These are phyloP conservation scores for Fusarium succisae DNA, from an alignment of 2,329 filamentous ascomycete species.

Conservation along the genomic window DNA sequence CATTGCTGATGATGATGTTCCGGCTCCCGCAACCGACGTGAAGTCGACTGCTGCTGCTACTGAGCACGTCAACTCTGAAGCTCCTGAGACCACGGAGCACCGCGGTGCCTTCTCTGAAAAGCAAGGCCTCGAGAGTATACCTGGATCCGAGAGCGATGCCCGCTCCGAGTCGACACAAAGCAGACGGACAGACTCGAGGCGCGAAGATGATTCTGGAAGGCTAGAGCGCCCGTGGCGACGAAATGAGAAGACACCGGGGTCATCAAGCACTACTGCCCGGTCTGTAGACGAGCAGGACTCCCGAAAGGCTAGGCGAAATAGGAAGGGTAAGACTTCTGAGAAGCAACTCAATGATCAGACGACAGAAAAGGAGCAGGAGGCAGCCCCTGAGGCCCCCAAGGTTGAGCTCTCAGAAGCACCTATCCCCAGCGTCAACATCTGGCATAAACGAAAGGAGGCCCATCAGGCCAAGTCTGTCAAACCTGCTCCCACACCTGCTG, in stretches of 20 bases:
- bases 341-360: conserved; percentile 60
- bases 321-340: conserved; percentile 63
- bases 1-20: conserved; percentile 27
- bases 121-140: conserved; percentile 47
- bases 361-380: conserved; percentile 64
- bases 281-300: conserved; percentile 68
- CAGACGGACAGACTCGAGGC: conserved; percentile 46
- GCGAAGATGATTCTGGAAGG: conserved; percentile 51
- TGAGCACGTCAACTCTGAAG: conserved; percentile 43
- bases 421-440: conserved; percentile 85
- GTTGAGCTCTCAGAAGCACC: conserved; percentile 81
- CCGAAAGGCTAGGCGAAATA: conserved; percentile 64
- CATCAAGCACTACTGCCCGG: conserved; percentile 71
- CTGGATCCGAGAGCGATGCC: conserved; percentile 51
- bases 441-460: conserved; percentile 81
- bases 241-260: conserved; percentile 62
- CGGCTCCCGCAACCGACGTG: conserved; percentile 41
- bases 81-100: conserved; percentile 36
- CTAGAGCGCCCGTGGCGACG: conserved; percentile 54
- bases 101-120: conserved; percentile 43
- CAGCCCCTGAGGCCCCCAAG: conserved; percentile 59
- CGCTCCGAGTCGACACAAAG: conserved; percentile 49
- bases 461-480: conserved; percentile 62
- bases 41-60: conserved; percentile 34
- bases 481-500: conserved; percentile 45